A percentile compares a stretch with the other conserved stretches of the same genome.
Evolutionary conservation across 2,329 filamentous ascomycete species (phyloP).

Genomic region (Colletotrichum eleusines): DNA sequence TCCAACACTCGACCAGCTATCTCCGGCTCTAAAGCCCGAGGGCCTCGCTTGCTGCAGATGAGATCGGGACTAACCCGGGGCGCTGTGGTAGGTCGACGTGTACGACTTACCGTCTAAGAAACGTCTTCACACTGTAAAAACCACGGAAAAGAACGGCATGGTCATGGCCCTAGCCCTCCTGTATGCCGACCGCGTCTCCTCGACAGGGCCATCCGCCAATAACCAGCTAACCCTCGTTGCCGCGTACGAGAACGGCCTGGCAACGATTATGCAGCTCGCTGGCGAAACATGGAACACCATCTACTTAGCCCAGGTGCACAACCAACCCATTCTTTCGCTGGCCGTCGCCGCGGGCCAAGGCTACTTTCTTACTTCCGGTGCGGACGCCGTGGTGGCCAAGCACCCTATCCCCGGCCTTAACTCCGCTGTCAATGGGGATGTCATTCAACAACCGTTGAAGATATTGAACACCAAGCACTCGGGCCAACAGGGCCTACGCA

Average conservation of each 20-base stretch:
- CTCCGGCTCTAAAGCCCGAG: constrained; percentile 34
- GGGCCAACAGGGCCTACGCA: constrained; percentile 83
- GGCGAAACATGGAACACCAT: constrained; percentile 60
- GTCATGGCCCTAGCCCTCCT: constrained; percentile 84
- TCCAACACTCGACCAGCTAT: constrained; percentile 32
- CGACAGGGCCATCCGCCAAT: constrained; percentile 22
- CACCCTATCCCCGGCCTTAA: constrained; percentile 70
- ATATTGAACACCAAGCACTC: constrained; percentile 84
- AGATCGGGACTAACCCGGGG: constrained; percentile 32
- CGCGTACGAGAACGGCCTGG: constrained; percentile 88
- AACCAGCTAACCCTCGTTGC: constrained; percentile 71
- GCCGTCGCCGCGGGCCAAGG: constrained; percentile 63
- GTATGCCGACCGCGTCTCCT: constrained; percentile 53
- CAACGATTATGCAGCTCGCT: constrained; percentile 71
- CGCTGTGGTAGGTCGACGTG: constrained; percentile 74
- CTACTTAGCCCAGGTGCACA: constrained; percentile 77
- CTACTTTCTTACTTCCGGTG: constrained; percentile 83
- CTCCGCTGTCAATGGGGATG: not conserved
- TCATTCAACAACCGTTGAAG: constrained; percentile 64
- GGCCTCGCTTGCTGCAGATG: not conserved
- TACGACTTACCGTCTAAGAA: constrained; percentile 82
- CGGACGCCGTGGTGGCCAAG: constrained; percentile 82
- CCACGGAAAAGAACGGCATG: constrained; percentile 76
- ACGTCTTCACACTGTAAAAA: constrained; percentile 70
- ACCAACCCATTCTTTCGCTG: constrained; percentile 85